Conservation (phyloP, 768 basidiomycete genomes). For the Lactarius tabidus region DNA sequence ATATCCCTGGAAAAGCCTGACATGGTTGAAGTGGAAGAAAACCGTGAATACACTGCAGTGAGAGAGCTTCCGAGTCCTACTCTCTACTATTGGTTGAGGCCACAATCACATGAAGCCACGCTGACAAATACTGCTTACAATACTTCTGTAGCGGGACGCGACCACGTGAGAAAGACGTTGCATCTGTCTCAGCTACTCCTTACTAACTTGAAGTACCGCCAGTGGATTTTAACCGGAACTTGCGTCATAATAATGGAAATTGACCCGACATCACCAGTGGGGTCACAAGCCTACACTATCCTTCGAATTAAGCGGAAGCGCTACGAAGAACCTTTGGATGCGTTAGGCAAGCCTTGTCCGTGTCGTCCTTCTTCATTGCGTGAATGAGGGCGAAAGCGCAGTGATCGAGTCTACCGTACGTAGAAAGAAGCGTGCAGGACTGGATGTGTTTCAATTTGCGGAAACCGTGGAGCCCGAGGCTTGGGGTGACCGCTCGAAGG, state of each 20-base stretch:
- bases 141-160: not conserved
- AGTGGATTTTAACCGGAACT: not conserved
- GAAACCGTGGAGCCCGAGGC: slow-evolving; percentile 68
- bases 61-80: too few species aligned
- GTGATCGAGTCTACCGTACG: slow-evolving; percentile 60
- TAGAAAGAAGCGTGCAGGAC: slow-evolving; percentile 48
- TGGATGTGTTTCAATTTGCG: slow-evolving; percentile 75
- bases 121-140: too few species aligned
- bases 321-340: slow-evolving; percentile 78
- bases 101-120: too few species aligned
- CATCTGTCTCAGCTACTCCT: not conserved
- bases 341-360: slow-evolving; percentile 50
- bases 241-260: slow-evolving; percentile 10
- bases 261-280: slow-evolving; percentile 14
- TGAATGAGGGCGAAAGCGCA: slow-evolving; percentile 27
- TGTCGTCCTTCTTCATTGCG: slow-evolving; percentile 15
- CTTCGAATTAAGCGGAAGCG: slow-evolving; percentile 80
- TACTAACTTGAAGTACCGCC: not conserved
- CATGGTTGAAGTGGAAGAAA: too few species aligned
- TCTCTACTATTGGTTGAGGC: too few species aligned
- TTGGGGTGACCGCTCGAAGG: slow-evolving; percentile 62
- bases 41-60: too few species aligned
- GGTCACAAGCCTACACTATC: slow-evolving; percentile 55
- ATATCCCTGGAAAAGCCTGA: too few species aligned
- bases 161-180: not conserved